These are phyloP conservation scores for Aspergillus taichungensis DNA, from an alignment of 495 filamentous ascomycete species.

Conservation along the genomic window DNA sequence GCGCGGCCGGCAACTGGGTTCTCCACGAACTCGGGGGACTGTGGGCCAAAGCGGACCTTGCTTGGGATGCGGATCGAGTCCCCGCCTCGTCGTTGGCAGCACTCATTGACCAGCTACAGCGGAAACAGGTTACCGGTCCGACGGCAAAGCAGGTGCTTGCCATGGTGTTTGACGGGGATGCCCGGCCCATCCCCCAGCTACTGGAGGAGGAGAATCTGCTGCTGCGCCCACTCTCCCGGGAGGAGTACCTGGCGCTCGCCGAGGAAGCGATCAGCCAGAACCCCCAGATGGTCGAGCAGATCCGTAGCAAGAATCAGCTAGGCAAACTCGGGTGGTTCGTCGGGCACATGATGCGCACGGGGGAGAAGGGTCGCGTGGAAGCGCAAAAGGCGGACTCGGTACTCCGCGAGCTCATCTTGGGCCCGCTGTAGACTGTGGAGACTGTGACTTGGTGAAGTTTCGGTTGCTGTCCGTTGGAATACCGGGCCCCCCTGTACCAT, in stretches of 20 bases:
- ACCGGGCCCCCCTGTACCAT: too few species aligned
- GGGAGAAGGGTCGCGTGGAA: slow-evolving; percentile 69
- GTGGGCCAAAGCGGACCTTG: slow-evolving; percentile 41
- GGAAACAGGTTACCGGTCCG: slow-evolving; percentile 61
- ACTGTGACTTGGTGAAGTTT: too few species aligned
- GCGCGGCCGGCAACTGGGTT: slow-evolving; percentile 58
- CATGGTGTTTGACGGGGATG: slow-evolving; percentile 46
- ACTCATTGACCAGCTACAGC: slow-evolving; percentile 56
- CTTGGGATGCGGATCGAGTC: slow-evolving; percentile 49
- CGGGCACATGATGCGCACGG: slow-evolving; percentile 78
- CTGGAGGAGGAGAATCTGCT: slow-evolving; percentile 60
- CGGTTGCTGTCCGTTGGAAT: too few species aligned
- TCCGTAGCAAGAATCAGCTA: slow-evolving; percentile 53
- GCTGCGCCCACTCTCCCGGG: slow-evolving; percentile 47
- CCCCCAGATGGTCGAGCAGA: slow-evolving; percentile 55
- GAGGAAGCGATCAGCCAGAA: slow-evolving; percentile 38
- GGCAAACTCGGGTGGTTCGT: slow-evolving; percentile 83
- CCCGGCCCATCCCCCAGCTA: slow-evolving; percentile 45
- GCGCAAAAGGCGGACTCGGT: slow-evolving; percentile 60
- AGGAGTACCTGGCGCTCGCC: slow-evolving; percentile 39
- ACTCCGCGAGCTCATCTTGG: slow-evolving; percentile 47
- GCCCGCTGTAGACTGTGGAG: background rate
- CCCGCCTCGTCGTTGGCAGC: slow-evolving; percentile 52
- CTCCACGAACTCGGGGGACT: slow-evolving; percentile 85
- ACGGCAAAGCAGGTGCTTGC: slow-evolving; percentile 68